phyloP scores from a whole-genome alignment of 768 basidiomycete genomes.

The Serendipita sp. region DNA sequence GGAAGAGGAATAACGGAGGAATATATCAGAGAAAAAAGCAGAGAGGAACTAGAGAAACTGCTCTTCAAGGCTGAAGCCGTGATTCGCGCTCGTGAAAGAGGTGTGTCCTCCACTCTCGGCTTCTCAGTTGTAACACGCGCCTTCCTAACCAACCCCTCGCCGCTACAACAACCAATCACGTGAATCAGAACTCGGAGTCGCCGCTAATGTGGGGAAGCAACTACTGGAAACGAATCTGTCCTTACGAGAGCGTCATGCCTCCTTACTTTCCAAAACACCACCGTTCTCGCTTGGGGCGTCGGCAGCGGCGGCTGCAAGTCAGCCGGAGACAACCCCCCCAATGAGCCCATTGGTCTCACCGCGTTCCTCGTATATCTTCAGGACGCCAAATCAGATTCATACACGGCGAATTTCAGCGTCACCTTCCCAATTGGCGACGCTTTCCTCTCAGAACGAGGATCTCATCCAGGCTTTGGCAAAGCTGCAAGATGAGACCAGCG shows the following conservation, averaged over 20 bases:
- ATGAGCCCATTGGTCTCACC: constrained; percentile 13
- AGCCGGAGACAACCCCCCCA: constrained; percentile 16
- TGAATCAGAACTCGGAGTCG: constrained; percentile 42
- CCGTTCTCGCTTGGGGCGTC: constrained; percentile 21
- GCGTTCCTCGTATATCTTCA: constrained; percentile 16
- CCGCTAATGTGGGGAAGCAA: constrained; percentile 51
- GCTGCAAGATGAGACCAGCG: constrained; percentile 51
- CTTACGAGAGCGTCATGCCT: constrained; percentile 56
- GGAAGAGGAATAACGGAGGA: constrained; percentile 1
- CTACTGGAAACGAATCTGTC: constrained; percentile 52
- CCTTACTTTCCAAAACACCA: constrained; percentile 44
- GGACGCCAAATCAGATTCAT: constrained; percentile 5
- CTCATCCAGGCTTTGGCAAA: constrained; percentile 58
- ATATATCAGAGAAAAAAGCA: constrained; percentile 34
- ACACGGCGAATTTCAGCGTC: constrained; percentile 13
- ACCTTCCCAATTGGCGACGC: constrained; percentile 46
- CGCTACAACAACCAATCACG: background rate
- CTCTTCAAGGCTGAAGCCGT: constrained; percentile 57
- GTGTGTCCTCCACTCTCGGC: constrained; percentile 24
- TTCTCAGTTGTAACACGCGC: background rate
- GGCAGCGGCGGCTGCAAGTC: constrained; percentile 15
- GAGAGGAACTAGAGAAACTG: constrained; percentile 53
- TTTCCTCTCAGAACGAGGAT: constrained; percentile 74
- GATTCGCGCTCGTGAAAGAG: constrained; percentile 61
- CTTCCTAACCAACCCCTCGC: background rate